phyloP scores from a whole-genome alignment of 768 basidiomycete genomes.

The Leucosporidium yakuticum region DNA sequence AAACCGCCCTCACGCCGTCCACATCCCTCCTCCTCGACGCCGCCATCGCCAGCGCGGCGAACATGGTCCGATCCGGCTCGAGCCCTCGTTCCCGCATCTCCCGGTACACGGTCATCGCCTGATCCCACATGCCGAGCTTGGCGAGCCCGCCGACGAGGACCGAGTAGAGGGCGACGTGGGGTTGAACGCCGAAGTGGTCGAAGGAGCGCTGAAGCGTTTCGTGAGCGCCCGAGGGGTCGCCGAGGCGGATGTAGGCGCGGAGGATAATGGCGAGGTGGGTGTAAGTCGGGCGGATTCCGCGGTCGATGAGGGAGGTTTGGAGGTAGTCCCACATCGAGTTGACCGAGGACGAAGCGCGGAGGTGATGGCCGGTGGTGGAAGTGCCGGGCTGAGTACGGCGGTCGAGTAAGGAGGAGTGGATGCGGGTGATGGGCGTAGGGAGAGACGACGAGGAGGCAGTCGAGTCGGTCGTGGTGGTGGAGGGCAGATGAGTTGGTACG shows the following conservation, averaged over 20 bases:
- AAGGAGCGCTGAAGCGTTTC: constrained; percentile 54
- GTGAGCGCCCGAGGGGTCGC: constrained; percentile 58
- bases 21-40: constrained; percentile 9
- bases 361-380: not conserved
- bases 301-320: constrained; percentile 51
- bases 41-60: constrained; percentile 25
- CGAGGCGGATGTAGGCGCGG: constrained; percentile 60
- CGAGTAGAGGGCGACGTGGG: constrained; percentile 67
- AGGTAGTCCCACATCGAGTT: constrained; percentile 32
- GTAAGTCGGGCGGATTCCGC: constrained; percentile 64
- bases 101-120: constrained; percentile 55
- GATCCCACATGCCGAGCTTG: constrained; percentile 53
- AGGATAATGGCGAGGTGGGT: constrained; percentile 71
- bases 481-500: too few relatives aligned
- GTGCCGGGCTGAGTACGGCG: not conserved
- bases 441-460: not conserved
- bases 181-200: constrained; percentile 49
- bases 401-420: constrained; percentile 18
- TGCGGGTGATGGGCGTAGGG: constrained; percentile 1
- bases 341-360: constrained; percentile 10
- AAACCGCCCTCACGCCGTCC: constrained; percentile 11
- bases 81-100: constrained; percentile 60
- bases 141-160: constrained; percentile 68
- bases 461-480: too few relatives aligned
- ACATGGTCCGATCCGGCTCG: constrained; percentile 52